phyloP scores from a whole-genome alignment of 2,329 filamentous ascomycete species.

The Colletotrichum godetiae region DNA sequence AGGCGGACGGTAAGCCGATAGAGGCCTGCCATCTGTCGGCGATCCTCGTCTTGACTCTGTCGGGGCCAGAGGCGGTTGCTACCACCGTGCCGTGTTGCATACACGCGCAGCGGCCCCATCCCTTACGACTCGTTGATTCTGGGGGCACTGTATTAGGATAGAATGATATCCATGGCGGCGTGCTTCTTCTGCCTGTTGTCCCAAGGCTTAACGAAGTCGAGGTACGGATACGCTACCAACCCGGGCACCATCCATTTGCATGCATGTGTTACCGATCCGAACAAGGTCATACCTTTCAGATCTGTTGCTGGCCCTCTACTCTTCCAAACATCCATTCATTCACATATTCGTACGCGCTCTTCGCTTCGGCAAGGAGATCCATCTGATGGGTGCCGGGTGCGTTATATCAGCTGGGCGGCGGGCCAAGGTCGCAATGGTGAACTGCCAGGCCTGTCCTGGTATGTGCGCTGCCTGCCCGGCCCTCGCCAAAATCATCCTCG shows the following conservation, averaged over 20 bases:
- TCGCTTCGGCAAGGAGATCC: not conserved
- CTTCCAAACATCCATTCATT: not conserved
- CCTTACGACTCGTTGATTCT: not conserved
- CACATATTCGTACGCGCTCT: too few relatives aligned
- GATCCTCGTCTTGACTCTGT: not conserved
- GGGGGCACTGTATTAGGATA: not conserved
- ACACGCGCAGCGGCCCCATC: not conserved
- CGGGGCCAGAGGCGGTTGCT: not conserved
- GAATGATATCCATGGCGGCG: not conserved
- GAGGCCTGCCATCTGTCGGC: not conserved
- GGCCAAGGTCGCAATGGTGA: not conserved
- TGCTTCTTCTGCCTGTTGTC: not conserved
- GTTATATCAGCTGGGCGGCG: not conserved
- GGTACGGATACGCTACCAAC: not conserved
- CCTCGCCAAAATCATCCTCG: not conserved
- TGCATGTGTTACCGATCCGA: slow-evolving; percentile 8
- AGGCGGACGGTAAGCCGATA: not conserved
- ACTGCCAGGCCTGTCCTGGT: not conserved
- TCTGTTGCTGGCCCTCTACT: not conserved
- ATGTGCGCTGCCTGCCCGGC: not conserved
- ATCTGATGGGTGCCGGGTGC: not conserved
- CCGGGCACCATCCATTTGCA: slow-evolving; percentile 3
- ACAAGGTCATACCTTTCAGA: not conserved
- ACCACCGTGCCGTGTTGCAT: not conserved
- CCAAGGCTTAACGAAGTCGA: not conserved